These are phyloP conservation scores for Fusarium sp. DNA, from an alignment of 2,329 filamentous ascomycete species.

Conservation along the genomic window DNA sequence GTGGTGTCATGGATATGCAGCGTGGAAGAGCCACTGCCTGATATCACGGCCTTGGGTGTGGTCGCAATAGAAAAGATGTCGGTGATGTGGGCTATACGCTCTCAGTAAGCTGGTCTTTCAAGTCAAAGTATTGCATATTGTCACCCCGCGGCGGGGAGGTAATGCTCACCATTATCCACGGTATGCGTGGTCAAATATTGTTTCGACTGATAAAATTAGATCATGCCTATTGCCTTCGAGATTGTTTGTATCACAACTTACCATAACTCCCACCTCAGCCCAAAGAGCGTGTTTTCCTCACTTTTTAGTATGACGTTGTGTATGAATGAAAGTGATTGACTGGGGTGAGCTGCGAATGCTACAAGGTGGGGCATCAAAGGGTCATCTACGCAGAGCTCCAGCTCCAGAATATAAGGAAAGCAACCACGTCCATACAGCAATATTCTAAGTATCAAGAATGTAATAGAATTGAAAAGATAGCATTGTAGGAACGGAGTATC, in stretches of 20 bases:
- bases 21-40: slow-evolving; percentile 84
- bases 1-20: slow-evolving; percentile 83
- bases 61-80: slow-evolving; percentile 88
- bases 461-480: neutral
- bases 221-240: neutral
- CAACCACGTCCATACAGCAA: neutral
- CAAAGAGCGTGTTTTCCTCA: slow-evolving; percentile 10
- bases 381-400: slow-evolving; percentile 26
- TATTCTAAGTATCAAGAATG: neutral
- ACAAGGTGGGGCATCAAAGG: slow-evolving; percentile 36
- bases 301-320: slow-evolving; percentile 43
- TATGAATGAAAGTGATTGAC: slow-evolving; percentile 39
- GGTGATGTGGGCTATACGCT: slow-evolving; percentile 75
- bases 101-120: slow-evolving; percentile 32
- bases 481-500: neutral
- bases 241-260: slow-evolving; percentile 20
- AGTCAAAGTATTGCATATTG: slow-evolving; percentile 20
- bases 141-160: slow-evolving; percentile 48
- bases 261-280: slow-evolving; percentile 42
- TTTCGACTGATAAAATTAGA: slow-evolving; percentile 76
- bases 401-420: slow-evolving; percentile 5
- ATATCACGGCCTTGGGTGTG: slow-evolving; percentile 79
- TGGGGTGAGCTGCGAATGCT: slow-evolving; percentile 25
- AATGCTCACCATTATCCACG: slow-evolving; percentile 79
- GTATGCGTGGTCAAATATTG: slow-evolving; percentile 97